Evolutionary conservation across 1,139 yeast species (phyloP), one percentile per base, ranked within the genome.

Genomic region (Nakaseomyces bracarensis): DNA sequence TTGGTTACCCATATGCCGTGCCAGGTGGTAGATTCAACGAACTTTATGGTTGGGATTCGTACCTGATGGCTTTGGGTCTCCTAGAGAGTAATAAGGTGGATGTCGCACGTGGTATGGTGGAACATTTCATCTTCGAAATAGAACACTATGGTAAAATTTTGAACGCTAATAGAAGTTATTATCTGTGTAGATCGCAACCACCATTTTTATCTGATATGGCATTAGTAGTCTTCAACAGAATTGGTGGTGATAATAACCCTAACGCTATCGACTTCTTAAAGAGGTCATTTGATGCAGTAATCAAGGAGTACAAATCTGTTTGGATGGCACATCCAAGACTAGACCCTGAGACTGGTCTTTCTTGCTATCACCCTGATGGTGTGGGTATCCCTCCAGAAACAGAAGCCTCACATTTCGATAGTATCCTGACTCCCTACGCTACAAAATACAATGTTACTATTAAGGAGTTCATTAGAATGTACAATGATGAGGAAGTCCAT

Each of bases 1-100:
- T 74, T 34, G 85, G 86, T 25, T 80, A 76, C 55, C 96, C 96
- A 0, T 91, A 89, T 60, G 84, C 86, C 19, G 97, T 91, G 8
- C 98, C 98, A 1, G 98, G 98, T 14, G 98, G 98, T 16, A 70
- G 98, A 49, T 91, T 91, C 63, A 93, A 93, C 63, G 98, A 91
- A 64, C 72, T 87, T 43, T 91, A 91, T 57, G 98, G 98, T 7
- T 91, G 98, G 98, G 98, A 91, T 62, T 86, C 96, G 1, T 91
- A 91, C 60, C 84, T 93, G 82, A 91, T 83, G 59, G 77, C 94
- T 0, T 64, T 89, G 26, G 98, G 98, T 1, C 69, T 91, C 40
- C 63, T 91, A 34, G 73, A 77, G n/a, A 50, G 57, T 39, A 85
- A 84, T 55, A 70, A 77, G 7, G 56, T 71, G 3, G 82, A 79